Evolutionary conservation across 2,329 filamentous ascomycete species (phyloP).

Genomic region (Verticillium longisporum): DNA sequence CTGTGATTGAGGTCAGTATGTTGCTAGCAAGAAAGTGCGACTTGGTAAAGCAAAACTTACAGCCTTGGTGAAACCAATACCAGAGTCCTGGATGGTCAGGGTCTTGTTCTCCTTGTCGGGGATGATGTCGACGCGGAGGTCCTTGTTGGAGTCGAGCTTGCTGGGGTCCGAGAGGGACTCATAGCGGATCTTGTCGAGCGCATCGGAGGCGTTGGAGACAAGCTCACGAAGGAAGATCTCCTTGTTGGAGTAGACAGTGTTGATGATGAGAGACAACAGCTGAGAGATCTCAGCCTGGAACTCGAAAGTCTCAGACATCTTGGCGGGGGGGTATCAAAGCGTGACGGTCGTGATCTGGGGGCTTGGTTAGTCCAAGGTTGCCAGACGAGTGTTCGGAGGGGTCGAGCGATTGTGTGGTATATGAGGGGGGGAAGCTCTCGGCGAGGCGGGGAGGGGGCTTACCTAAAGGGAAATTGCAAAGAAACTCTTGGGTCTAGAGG

Average conservation of each 20-base stretch:
- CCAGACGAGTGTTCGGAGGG: not conserved
- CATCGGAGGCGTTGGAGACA: conserved; percentile 98
- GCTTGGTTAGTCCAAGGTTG: not conserved
- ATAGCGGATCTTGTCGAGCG: conserved; percentile 99
- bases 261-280: conserved; percentile 99
- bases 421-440: not conserved
- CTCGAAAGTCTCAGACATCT: conserved; percentile 97
- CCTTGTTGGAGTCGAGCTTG: conserved; percentile 96
- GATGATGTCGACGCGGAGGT: conserved; percentile 98
- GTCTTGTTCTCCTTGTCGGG: conserved; percentile 97
- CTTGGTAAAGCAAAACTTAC: conserved; percentile 49
- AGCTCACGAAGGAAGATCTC: conserved; percentile 99
- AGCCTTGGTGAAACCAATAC: conserved; percentile 99
- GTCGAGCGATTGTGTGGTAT: not conserved
- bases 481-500: conserved; percentile 1
- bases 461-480: conserved; percentile 2
- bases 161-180: conserved; percentile 93
- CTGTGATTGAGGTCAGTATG: conserved; percentile 40
- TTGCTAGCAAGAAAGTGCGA: not conserved
- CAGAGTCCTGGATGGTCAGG: conserved; percentile 91
- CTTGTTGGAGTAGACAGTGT: conserved; percentile 99
- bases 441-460: not conserved
- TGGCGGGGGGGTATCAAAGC: conserved; percentile 26
- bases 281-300: conserved; percentile 99
- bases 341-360: conserved; percentile 2